phyloP scores from a whole-genome alignment of 306 rosid species.

The Vigna trinervia region DNA sequence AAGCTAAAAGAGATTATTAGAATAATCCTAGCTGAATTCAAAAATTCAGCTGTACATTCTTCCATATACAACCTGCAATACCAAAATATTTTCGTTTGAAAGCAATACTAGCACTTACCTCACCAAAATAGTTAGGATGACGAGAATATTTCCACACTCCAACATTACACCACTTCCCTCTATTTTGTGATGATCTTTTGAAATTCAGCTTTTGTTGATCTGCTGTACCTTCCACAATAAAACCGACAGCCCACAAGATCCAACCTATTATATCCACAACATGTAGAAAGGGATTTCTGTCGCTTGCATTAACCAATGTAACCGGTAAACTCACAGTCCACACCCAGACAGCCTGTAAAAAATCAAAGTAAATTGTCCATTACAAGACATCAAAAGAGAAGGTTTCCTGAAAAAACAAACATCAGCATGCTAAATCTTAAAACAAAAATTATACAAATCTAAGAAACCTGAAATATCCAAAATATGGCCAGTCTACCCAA shows the following conservation, averaged over 20 bases:
- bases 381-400: slow-evolving; percentile 31
- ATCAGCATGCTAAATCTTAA: slow-evolving; percentile 4
- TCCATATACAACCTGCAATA: slow-evolving; percentile 10
- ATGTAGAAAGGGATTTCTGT: slow-evolving; percentile 64
- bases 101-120: slow-evolving; percentile 63
- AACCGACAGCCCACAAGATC: slow-evolving; percentile 83
- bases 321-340: slow-evolving; percentile 97
- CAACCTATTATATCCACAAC: slow-evolving; percentile 81
- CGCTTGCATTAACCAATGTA: slow-evolving; percentile 82
- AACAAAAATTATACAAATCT: slow-evolving; percentile 15
- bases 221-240: slow-evolving; percentile 74
- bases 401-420: slow-evolving; percentile 2
- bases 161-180: slow-evolving; percentile 88
- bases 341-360: slow-evolving; percentile 92
- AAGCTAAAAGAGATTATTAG: neutral
- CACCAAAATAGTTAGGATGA: slow-evolving; percentile 99
- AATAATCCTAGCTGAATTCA: neutral
- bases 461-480: slow-evolving; percentile 92
- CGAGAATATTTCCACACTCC: slow-evolving; percentile 92
- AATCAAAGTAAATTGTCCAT: slow-evolving; percentile 4
- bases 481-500: slow-evolving; percentile 80
- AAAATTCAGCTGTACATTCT: neutral
- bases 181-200: slow-evolving; percentile 64
- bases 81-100: slow-evolving; percentile 28
- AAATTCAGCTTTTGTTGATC: slow-evolving; percentile 87